Base-by-base conservation (phyloP, 1,139 yeast genomes). In the Hansenula lynferdii region DNA sequence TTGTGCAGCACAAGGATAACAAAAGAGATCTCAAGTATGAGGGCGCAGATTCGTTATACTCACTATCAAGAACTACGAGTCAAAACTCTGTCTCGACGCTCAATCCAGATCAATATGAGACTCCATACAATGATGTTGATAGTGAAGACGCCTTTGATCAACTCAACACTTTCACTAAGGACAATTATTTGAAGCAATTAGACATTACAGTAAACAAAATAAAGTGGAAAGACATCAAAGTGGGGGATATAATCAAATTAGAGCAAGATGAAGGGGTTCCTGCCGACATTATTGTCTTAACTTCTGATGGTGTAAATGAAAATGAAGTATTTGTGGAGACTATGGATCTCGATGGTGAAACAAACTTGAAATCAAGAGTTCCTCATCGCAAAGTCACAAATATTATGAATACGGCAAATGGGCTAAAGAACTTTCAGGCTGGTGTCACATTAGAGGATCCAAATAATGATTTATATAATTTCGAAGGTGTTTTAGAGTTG, bases 321-420 rank as follows among this genome's bases (percentile, higher is more conserved):
- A 85, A 82, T 41, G 85, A 82, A 48, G 83, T 95, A 1, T 86
- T 78, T 50, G 80, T 90, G 19, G 99, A 92, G 60, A 92, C 99
- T 0, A 90, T 92, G 92, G 98, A 96, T 1, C 68, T 92, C 34
- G 98, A 92, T 61, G 99, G 99, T 36, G 98, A 92, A 61, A 92
- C 97, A 0, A 90, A 89, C 54, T 67, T 92, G 45, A 92, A 92
- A 59, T 71, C 85, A 6, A 80, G 77, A 50, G 65, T 65, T 19
- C 86, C 96, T 0, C 83, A 83, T 44, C 67, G 73, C 1, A 85
- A 81, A 42, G 47, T 86, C 7, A 69, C 80, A 14, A 70, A 72
- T 27, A 45, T 57, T 14, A 65, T 80, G 30, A 64, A 71, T 10
- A 67, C 70, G 8, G 81, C 77, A 0, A 61, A 71, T 1, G 76